Conservation (phyloP, 2,329 filamentous ascomycete genomes). For the Akanthomyces dipterigenus region DNA sequence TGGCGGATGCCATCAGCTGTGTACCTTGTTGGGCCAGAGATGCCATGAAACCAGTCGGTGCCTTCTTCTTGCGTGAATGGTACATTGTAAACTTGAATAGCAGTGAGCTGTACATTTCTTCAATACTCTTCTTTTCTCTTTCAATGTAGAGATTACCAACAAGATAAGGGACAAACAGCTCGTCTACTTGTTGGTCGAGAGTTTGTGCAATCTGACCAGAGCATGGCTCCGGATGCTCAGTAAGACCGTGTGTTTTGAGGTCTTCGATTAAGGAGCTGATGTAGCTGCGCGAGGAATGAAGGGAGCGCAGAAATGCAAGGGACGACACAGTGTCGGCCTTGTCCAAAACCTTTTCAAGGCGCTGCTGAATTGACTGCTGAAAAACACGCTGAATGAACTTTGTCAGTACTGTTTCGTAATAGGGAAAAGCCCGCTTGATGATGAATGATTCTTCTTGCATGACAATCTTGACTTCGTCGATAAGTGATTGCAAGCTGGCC, state of each 20-base stretch:
- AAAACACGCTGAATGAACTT: conserved; percentile 95
- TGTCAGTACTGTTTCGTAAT: conserved; percentile 86
- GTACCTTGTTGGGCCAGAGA: conserved; percentile 85
- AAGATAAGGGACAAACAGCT: conserved; percentile 66
- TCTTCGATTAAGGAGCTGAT: conserved; percentile 86
- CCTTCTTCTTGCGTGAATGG: conserved; percentile 81
- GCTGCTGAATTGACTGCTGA: conserved; percentile 95
- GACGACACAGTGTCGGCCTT: conserved; percentile 91
- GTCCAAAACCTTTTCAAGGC: conserved; percentile 89
- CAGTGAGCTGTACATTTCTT: conserved; percentile 81
- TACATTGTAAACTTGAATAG: conserved; percentile 97
- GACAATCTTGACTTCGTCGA: conserved; percentile 91
- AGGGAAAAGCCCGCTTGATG: conserved; percentile 93
- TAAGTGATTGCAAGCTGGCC: conserved; percentile 79
- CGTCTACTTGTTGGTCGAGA: conserved; percentile 67
- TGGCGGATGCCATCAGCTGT: conserved; percentile 78
- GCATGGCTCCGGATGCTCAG: conserved; percentile 87
- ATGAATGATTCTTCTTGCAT: conserved; percentile 97
- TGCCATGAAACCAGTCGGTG: conserved; percentile 85
- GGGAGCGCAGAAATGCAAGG: conserved; percentile 79
- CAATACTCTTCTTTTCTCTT: conserved; percentile 60
- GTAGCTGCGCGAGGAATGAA: conserved; percentile 87
- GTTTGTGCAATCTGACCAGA: conserved; percentile 78
- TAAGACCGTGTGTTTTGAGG: conserved; percentile 86
- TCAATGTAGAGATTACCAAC: conserved; percentile 66